A percentile compares a stretch with the other conserved stretches of the same genome.
These are phyloP conservation scores for Glycine tomentella DNA, from an alignment of 306 rosid species.

Conservation along the genomic window DNA sequence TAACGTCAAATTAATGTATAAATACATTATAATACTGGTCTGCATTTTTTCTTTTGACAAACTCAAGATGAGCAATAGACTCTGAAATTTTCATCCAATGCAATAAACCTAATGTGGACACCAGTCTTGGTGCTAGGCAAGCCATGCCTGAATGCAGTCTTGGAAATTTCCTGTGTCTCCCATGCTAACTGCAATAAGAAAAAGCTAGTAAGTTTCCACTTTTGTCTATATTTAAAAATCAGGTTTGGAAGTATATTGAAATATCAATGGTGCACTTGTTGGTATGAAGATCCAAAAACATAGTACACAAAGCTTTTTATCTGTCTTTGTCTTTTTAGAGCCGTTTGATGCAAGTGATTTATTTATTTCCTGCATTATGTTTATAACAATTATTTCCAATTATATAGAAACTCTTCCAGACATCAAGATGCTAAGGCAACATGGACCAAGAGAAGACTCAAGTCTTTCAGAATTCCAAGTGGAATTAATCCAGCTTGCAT, in stretches of 20 bases:
- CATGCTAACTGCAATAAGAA: constrained; percentile 23
- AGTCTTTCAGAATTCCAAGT: constrained; percentile 89
- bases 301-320: neutral
- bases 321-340: constrained; percentile 16
- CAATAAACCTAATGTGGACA: no score
- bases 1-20: neutral
- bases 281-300: neutral
- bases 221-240: constrained; percentile 33
- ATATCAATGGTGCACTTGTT: constrained; percentile 15
- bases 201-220: constrained; percentile 43
- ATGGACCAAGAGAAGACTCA: constrained; percentile 75
- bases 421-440: constrained; percentile 68
- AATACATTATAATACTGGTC: neutral
- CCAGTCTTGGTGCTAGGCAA: neutral
- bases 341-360: neutral
- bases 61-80: neutral
- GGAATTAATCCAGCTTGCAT: constrained; percentile 91
- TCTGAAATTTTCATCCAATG: no score
- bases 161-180: constrained; percentile 49
- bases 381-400: constrained; percentile 23
- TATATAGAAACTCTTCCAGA: constrained; percentile 79
- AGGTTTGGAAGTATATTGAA: constrained; percentile 39
- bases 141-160: constrained; percentile 37
- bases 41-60: neutral
- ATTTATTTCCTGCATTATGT: constrained; percentile 32